Conservation (phyloP, 805 yeast species). For the Metschnikowia shivogae region DNA sequence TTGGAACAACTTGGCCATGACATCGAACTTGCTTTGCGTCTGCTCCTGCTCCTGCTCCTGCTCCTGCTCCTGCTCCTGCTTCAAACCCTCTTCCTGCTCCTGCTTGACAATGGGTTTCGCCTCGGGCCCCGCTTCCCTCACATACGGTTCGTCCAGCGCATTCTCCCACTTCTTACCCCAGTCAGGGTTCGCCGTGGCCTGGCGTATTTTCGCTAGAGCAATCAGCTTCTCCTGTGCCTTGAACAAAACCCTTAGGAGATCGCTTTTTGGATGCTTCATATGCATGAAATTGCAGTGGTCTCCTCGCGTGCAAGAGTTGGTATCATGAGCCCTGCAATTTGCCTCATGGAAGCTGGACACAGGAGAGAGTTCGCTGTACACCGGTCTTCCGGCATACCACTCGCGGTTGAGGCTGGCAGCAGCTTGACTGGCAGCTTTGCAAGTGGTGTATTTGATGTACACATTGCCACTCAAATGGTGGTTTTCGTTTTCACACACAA, state of each 20-base stretch:
- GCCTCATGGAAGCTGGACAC: constrained; percentile 68
- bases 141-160: constrained; percentile 10
- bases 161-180: constrained; percentile 19
- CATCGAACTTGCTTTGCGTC: constrained; percentile 12
- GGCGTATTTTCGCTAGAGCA: constrained; percentile 14
- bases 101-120: not conserved
- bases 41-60: not conserved
- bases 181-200: constrained; percentile 10
- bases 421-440: constrained; percentile 58
- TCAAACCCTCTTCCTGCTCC: not conserved
- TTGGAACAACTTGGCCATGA: constrained; percentile 15
- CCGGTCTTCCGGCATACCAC: constrained; percentile 80
- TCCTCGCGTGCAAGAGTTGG: constrained; percentile 66
- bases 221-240: constrained; percentile 33
- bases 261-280: constrained; percentile 50
- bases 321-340: constrained; percentile 68
- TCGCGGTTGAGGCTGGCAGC: constrained; percentile 61
- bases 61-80: not conserved
- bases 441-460: constrained; percentile 56
- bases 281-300: constrained; percentile 88
- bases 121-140: not conserved
- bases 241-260: constrained; percentile 38
- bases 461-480: constrained; percentile 86
- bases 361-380: constrained; percentile 75
- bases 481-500: constrained; percentile 79